Percentiles rank a stretch among this genome's conserved stretches.
These are phyloP conservation scores for Cyberlindnera nakhonratchasimensis DNA, from an alignment of 805 yeast species.

Conservation along the genomic window DNA sequence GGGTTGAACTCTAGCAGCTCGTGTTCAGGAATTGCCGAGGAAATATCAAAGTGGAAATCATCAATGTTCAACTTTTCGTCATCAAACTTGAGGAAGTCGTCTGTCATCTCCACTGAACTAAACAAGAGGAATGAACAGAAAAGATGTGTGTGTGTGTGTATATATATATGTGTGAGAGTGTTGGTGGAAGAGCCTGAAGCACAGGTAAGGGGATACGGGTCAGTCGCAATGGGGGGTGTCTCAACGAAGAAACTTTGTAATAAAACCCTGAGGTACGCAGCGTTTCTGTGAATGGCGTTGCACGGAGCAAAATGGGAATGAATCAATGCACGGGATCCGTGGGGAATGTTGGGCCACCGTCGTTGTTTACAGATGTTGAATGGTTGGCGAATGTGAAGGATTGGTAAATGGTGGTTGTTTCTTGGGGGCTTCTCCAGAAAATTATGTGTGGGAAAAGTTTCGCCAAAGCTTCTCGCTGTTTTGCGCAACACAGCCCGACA, in stretches of 20 bases:
- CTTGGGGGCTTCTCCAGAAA: constrained; percentile 7
- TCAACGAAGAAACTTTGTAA: too few relatives aligned
- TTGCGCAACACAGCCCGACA: background rate
- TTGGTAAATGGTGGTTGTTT: too few relatives aligned
- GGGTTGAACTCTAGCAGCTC: constrained; percentile 26
- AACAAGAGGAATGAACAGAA: too few relatives aligned
- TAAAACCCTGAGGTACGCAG: too few relatives aligned
- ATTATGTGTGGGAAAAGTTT: background rate
- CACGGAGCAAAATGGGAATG: too few relatives aligned
- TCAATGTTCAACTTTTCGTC: constrained; percentile 23
- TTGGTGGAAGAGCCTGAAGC: too few relatives aligned
- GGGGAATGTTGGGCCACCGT: background rate
- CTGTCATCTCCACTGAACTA: constrained; percentile 22
- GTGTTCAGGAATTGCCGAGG: constrained; percentile 29
- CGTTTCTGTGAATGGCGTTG: too few relatives aligned
- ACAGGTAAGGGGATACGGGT: too few relatives aligned
- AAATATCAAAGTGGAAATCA: constrained; percentile 26
- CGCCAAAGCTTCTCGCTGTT: constrained; percentile 1
- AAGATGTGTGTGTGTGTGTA: too few relatives aligned
- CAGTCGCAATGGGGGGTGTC: too few relatives aligned
- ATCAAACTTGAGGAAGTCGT: constrained; percentile 25
- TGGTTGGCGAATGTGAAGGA: background rate
- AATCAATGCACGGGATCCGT: background rate
- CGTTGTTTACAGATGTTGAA: background rate
- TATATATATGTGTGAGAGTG: too few relatives aligned